Percentiles rank a stretch among this genome's conserved stretches.
phyloP scores from a whole-genome alignment of 2,329 filamentous ascomycete species.

The Exophiala xenobiotica region DNA sequence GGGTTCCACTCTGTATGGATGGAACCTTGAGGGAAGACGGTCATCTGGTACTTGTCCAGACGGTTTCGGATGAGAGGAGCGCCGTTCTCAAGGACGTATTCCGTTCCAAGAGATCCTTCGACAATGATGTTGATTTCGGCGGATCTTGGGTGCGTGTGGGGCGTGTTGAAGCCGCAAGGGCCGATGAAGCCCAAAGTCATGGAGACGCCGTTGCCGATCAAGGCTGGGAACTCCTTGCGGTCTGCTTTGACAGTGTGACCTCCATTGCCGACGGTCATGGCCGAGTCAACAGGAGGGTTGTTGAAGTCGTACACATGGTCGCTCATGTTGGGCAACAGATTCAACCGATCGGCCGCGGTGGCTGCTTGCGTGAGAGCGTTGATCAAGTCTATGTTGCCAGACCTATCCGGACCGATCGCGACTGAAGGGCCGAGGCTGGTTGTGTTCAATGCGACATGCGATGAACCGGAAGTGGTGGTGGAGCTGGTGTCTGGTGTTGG shows the following conservation, averaged over 20 bases:
- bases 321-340: conserved; percentile 37
- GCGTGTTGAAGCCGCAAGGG: conserved; percentile 57
- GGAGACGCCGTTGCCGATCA: conserved; percentile 52
- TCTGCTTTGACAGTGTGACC: conserved; percentile 56
- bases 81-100: conserved; percentile 56
- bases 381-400: conserved; percentile 12
- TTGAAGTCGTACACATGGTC: conserved; percentile 55
- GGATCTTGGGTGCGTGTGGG: conserved; percentile 56
- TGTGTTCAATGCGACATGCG: background rate
- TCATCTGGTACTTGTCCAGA: conserved; percentile 42
- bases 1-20: conserved; percentile 60
- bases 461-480: background rate
- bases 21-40: conserved; percentile 55
- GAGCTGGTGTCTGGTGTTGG: background rate
- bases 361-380: conserved; percentile 12
- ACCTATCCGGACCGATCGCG: background rate
- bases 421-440: background rate
- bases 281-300: conserved; percentile 31
- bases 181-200: conserved; percentile 55
- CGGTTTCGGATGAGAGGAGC: conserved; percentile 35
- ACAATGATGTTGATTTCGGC: conserved; percentile 55
- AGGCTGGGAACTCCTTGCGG: conserved; percentile 57
- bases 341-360: conserved; percentile 13
- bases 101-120: conserved; percentile 49
- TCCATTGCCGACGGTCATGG: conserved; percentile 43